phyloP scores from a whole-genome alignment of 2,329 filamentous ascomycete genomes.

The Verticillium nubilum region DNA sequence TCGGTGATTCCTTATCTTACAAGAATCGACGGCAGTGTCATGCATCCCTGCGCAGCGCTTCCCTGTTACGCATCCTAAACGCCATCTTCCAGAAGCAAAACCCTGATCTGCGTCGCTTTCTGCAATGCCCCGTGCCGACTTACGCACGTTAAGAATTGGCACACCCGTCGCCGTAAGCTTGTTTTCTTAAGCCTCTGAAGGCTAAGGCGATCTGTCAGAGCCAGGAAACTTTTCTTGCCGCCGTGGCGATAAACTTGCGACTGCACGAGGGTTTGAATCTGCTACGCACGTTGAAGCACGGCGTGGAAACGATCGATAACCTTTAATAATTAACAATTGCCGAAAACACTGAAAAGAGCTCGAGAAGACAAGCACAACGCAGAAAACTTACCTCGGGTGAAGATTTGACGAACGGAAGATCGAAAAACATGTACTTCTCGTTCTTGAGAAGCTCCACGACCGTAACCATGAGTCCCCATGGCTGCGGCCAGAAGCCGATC shows the following conservation, averaged over 20 bases:
- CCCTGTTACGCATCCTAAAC: not conserved
- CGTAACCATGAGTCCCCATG: conserved; percentile 89
- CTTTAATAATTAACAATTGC: not conserved
- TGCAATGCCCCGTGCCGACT: not conserved
- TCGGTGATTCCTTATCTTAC: not conserved
- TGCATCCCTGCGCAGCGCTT: not conserved
- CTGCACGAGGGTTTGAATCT: not conserved
- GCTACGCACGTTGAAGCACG: conserved; percentile 4
- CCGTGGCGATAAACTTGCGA: not conserved
- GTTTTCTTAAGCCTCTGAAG: not conserved
- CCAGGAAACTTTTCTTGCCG: not conserved
- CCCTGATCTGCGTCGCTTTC: not conserved
- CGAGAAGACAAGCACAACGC: not conserved
- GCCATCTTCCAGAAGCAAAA: not conserved
- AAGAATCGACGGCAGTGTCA: not conserved
- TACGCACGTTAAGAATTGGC: not conserved
- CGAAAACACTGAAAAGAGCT: not conserved
- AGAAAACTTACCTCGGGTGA: conserved; percentile 67
- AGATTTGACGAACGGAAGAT: conserved; percentile 85
- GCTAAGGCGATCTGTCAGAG: not conserved
- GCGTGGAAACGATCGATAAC: conserved; percentile 13
- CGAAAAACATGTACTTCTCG: conserved; percentile 85
- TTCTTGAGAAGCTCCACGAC: conserved; percentile 89
- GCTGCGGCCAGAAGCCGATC: conserved; percentile 84
- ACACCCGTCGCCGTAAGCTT: not conserved